Percentiles rank a stretch among this genome's conserved stretches.
phyloP scores from a whole-genome alignment of 2,329 filamentous ascomycete genomes.

The Chaetomium sp. region DNA sequence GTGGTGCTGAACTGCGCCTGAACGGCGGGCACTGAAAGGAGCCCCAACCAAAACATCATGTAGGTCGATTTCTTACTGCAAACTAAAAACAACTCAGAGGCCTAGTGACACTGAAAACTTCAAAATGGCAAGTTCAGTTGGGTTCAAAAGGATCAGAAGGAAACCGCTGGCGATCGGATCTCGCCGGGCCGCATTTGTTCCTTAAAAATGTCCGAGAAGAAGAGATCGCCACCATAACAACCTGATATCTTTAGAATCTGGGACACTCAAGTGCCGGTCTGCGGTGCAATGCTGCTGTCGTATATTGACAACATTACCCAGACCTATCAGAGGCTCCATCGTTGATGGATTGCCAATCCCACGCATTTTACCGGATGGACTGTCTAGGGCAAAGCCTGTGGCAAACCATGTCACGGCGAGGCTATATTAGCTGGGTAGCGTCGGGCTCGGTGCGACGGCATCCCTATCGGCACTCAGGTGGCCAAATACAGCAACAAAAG shows the following conservation, averaged over 20 bases:
- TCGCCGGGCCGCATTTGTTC: constrained; percentile 3
- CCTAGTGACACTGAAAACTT: background rate
- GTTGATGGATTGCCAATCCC: constrained; percentile 18
- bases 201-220: constrained; percentile 11
- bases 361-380: constrained; percentile 25
- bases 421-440: background rate
- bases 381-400: background rate
- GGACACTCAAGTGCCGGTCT: constrained; percentile 25
- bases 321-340: constrained; percentile 25
- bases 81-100: background rate
- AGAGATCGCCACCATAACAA: background rate
- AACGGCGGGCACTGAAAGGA: constrained; percentile 28
- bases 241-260: constrained; percentile 7
- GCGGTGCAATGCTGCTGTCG: constrained; percentile 14
- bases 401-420: background rate
- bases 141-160: background rate
- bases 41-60: constrained; percentile 28
- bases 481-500: background rate
- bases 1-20: constrained; percentile 30
- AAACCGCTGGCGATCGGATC: background rate
- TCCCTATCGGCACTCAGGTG: background rate
- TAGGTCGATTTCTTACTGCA: background rate
- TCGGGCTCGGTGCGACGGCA: background rate
- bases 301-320: constrained; percentile 23
- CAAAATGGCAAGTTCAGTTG: background rate